Base-by-base conservation (phyloP, 2,329 filamentous ascomycete genomes). In the Fusarium transvaalense region DNA sequence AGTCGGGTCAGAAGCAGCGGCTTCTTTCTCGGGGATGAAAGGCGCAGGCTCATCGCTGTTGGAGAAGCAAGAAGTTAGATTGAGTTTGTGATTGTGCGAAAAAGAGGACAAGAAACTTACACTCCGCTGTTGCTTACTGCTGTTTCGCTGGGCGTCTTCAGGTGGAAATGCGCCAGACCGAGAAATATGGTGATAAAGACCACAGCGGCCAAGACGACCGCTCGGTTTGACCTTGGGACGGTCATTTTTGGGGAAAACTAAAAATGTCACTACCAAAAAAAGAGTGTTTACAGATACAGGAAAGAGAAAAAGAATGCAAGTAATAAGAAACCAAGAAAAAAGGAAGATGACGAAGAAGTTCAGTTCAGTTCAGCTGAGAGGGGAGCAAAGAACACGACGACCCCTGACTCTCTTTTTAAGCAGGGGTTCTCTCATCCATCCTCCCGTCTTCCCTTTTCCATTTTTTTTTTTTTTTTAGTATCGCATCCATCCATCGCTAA, bases 121-220 rank as follows among this genome's bases (percentile, higher is more conserved):
- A 64, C 35, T 64, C 53, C 61, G 35, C 56, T 55, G 34, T 42
- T 17, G 25, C 23, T 19, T 37, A 52, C 3, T n/a, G 35, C 43
- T 7, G 59, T 58, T 21, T 64, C 52, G 34, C 34, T 59, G 34
- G 61, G 61, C 35, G 61, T 37, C 9, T 64, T 37, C 2, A 64
- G 60, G 27, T 64, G 61, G 45, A 64, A 64, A 64, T 64, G 61
- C 21, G 61, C 60, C 6, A 64, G 54, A 12, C 61, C 61, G 21
- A 64, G 60, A 42, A 64, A 64, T 13, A 64, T 64, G 35, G 61
- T 64, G 45, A 64, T 55, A 5, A 64, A 64, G 27, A 64, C 60
- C 19, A 64, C 45, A 19, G 60, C 61, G 45, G 61, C 61, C 61
- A 64, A 35, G 23, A 64, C 29, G 45, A 64, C 61, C 19, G 61